Base-by-base conservation (phyloP, 495 filamentous ascomycete species). In the Lasiosphaeria ovina region DNA sequence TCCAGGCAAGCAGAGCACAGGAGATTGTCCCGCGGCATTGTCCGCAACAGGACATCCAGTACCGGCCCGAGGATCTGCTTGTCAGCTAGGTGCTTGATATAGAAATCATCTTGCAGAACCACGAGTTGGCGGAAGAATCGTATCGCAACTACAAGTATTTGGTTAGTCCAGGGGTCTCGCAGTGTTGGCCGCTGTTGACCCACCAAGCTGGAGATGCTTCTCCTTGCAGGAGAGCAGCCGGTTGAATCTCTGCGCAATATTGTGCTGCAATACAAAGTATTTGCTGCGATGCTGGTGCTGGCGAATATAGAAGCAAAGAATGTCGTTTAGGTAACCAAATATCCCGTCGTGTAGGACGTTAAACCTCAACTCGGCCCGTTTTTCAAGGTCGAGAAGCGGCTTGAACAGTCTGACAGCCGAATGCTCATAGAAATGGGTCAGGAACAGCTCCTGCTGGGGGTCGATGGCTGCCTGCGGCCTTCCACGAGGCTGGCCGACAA, bases 1-100 rank as follows among this genome's bases (percentile, higher is more conserved):
- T 98, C 94, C 12, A 98, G 80, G 73, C 91, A 97, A n/a, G 93
- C 93, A 12, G 93, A 97, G 68, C 94, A 94, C 36, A 98, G 83
- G 3, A 98, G 81, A 68, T 97, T 98, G 72, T 98, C 92, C n/a
- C 91, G 87, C 2, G 92, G 92, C 86, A 97, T 93, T 3, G 94
- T 96, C 65, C 91, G 85, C 62, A 88, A 83, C 10, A 98, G 85
- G 35, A 98, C 88, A 63, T 95, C 85, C 33, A 98, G 82, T 56
- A 98, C 93, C 2, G 93, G 87, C 14, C 87, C 92, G 63, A 98
- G 90, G 2, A 93, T 87, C 62, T 85, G 85, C 67, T 93, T 87
- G 66, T 92, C 87, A 5, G 87, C 87, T 74, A 98, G 85, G 63
- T 97, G 87, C 55, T 87, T 88, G 72, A 90, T 87, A 76, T 96